Evolutionary conservation across 2,329 filamentous ascomycete species (phyloP), one percentile per base, ranked within the genome.

Genomic region (Ophiostoma ulmi): DNA sequence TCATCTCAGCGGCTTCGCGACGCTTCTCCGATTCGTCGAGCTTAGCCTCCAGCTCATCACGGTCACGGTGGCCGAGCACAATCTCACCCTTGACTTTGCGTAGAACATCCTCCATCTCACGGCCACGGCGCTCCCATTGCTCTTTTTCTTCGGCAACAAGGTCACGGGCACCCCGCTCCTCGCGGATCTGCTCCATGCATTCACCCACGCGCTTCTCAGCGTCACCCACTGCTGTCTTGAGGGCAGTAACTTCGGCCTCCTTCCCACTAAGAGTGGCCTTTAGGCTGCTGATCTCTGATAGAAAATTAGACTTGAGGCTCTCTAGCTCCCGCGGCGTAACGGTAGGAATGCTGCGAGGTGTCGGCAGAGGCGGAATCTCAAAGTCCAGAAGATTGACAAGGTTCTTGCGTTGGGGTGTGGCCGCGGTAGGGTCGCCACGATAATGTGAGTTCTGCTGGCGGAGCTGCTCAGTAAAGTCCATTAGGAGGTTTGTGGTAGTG

Each of bases 301-400:
- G 85, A 76, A 97, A 96, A 35, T 87, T 87, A 0, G 94, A 97
- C 79, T 98, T 98, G 72, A 98, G 84, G 17, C 91, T 92, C 78
- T 99, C 95, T 2, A 98, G 84, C 80, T 99, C 95, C 44, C 95
- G 89, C 1, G 95, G 92, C 1, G 94, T 97, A 75, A 98, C 91
- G 10, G 90, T 92, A 0, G 95, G 95, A 52, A 98, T 87, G 70
- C 93, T 97, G 73, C 94, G 89, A 17, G 95, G 95, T 0, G 95
- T 98, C 1, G 94, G 93, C 75, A 93, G 89, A 0, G 94, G 93
- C n/a, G 94, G 93, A 11, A 98, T 91, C 76, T 98, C 95, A 77
- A 96, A 95, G 79, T 97, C 93, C 66, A 96, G 87, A 63, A 95
- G 85, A 76, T 90, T 92, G 44, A 88, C 84, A 75, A 91, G 74